A percentile compares a stretch with the other conserved stretches of the same genome.
These are phyloP conservation scores for Termitomyces titanicus DNA, from an alignment of 768 basidiomycete species.

Conservation along the genomic window DNA sequence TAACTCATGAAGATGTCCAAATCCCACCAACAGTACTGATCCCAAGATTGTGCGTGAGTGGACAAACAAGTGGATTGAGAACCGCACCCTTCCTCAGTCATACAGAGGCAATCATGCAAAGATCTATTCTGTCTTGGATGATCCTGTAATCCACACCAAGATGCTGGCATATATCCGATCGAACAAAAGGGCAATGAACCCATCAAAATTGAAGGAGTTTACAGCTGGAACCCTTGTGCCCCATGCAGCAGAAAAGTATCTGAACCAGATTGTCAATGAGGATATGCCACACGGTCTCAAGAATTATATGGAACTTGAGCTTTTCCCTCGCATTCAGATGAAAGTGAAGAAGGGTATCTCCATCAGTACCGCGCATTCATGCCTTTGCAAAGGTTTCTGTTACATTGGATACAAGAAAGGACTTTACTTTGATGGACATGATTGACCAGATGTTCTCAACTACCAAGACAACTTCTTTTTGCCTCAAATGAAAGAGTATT, in stretches of 20 bases:
- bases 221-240: slow-evolving; percentile 21
- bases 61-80: slow-evolving; percentile 18
- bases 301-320: too few species aligned
- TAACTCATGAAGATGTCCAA: neutral
- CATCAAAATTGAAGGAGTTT: slow-evolving; percentile 26
- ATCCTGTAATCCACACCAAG: slow-evolving; percentile 25
- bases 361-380: too few species aligned
- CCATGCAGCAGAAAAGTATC: slow-evolving; percentile 23
- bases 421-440: too few species aligned
- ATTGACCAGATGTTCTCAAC: slow-evolving; percentile 31
- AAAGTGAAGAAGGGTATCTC: too few species aligned
- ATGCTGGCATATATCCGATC: slow-evolving; percentile 25
- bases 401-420: slow-evolving; percentile 26
- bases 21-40: neutral
- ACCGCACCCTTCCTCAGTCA: slow-evolving; percentile 21
- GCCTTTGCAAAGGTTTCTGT: too few species aligned
- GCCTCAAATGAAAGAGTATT: slow-evolving; percentile 22
- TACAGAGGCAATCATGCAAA: slow-evolving; percentile 24
- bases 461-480: slow-evolving; percentile 29
- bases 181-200: slow-evolving; percentile 34
- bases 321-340: too few species aligned
- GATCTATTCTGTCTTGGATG: slow-evolving; percentile 22
- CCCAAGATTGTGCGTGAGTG: slow-evolving; percentile 7
- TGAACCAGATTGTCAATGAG: slow-evolving; percentile 20
- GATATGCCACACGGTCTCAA: slow-evolving; percentile 33